phyloP scores from a whole-genome alignment of 2,329 filamentous ascomycete species.

The Xylariomycetidae sp. region DNA sequence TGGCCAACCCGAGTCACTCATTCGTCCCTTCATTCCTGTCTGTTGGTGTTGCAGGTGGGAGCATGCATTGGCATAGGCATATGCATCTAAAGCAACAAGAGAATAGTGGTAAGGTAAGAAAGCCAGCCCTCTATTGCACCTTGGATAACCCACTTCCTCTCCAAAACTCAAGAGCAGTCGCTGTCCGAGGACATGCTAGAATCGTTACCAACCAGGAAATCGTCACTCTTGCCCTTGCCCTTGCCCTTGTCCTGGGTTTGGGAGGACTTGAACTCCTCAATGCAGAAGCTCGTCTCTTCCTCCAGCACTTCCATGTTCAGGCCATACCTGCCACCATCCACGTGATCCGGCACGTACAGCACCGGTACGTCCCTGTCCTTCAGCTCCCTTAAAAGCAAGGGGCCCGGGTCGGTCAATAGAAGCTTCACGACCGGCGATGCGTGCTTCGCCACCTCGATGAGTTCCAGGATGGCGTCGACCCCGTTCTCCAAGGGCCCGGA shows the following conservation, averaged over 20 bases:
- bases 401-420: slow-evolving; percentile 5
- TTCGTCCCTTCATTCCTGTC: slow-evolving; percentile 5
- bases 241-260: background rate
- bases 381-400: slow-evolving; percentile 3
- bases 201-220: background rate
- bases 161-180: too few relatives aligned
- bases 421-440: slow-evolving; percentile 4
- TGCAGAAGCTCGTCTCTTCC: slow-evolving; percentile 2
- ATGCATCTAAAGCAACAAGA: too few relatives aligned
- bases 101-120: too few relatives aligned
- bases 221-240: too few relatives aligned
- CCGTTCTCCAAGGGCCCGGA: slow-evolving; percentile 3
- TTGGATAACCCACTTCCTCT: too few relatives aligned
- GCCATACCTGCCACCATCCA: slow-evolving; percentile 6
- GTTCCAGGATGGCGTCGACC: background rate
- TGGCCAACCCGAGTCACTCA: too few relatives aligned
- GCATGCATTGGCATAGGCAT: too few relatives aligned
- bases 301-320: slow-evolving; percentile 6
- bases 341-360: slow-evolving; percentile 6
- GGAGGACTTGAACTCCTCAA: slow-evolving; percentile 5
- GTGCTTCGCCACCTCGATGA: slow-evolving; percentile 4
- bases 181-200: background rate
- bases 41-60: too few relatives aligned
- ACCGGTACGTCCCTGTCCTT: slow-evolving; percentile 2
- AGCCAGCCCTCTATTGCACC: too few relatives aligned